Base-by-base conservation (phyloP, 495 filamentous ascomycete species). In the Annulohypoxylon stygium region DNA sequence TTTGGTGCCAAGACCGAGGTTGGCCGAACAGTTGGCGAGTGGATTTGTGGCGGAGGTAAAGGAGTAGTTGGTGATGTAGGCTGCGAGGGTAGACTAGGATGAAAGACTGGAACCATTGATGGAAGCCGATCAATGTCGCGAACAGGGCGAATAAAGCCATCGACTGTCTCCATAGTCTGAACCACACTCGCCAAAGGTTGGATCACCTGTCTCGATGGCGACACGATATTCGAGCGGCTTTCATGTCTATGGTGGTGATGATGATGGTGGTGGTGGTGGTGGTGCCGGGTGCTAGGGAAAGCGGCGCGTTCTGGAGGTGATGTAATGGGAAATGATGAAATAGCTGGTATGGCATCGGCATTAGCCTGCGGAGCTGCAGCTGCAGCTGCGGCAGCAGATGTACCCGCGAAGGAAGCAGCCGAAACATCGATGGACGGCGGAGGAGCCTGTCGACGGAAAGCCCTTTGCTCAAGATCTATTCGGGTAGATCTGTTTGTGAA, bases 21-120 rank as follows among this genome's bases (percentile, higher is more conserved):
- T 76, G 90, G 75, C 73, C 86, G 80, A 65, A 88, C 81, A 9
- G 83, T 84, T 2, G 85, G 84, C 7, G 86, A 86, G 48, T 84
- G 82, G 53, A 85, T 77, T 53, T 86, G 85, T 1, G 83, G 80
- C 0, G 89, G 90, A 43, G 92, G 92, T 59, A 92, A 87, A 9
- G 95, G 96, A 1, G 96, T 99, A 10, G 94, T 97, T 0, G 96
- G 96, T 9, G 95, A 97, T 61, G 93, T 92, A 0, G 96, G 96
- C 76, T 97, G 96, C 7, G 96, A 97, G 25, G 90, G 87, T 59
- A 94, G 83, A 20, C 90, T 90, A 2, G 88, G 85, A 54, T 93
- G 89, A 54, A 93, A 81, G 7, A 90, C 88, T 1, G 93, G 90
- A 34, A 93, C 81, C 89, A 97, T 96, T 64, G 93, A 95, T 11